phyloP scores from a whole-genome alignment of 148 eudicot species.

The Dysphania ambrosioides region DNA sequence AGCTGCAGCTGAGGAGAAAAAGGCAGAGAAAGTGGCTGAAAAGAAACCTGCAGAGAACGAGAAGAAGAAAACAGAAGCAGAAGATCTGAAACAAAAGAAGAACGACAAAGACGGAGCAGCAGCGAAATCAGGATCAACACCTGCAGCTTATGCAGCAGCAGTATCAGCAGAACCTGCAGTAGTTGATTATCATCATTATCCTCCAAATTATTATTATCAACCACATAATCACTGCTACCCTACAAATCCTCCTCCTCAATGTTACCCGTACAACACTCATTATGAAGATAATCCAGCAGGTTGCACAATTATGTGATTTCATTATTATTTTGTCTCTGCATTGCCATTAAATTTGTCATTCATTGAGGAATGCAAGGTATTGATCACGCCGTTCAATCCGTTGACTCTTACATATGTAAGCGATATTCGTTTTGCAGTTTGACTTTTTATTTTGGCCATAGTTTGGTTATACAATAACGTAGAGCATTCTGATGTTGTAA shows the following conservation, averaged over 20 bases:
- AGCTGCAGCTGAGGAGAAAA: neutral
- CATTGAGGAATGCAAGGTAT: neutral
- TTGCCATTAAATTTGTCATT: neutral
- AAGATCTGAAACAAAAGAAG: neutral
- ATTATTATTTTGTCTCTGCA: neutral
- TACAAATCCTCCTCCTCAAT: slow-evolving; percentile 6
- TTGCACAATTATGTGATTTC: slow-evolving; percentile 12
- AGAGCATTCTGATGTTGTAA: neutral
- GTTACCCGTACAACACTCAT: neutral
- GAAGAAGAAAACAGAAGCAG: slow-evolving; percentile 3
- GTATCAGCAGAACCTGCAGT: neutral
- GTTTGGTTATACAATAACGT: neutral
- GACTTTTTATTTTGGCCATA: neutral
- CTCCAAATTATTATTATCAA: slow-evolving; percentile 3
- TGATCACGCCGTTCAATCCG: neutral
- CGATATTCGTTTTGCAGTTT: no score
- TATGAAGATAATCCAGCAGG: neutral
- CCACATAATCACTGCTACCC: neutral
- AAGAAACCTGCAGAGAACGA: neutral
- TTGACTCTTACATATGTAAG: neutral
- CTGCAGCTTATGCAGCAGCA: no score
- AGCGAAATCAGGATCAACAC: neutral
- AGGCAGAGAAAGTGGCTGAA: neutral
- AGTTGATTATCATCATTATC: slow-evolving; percentile 5
- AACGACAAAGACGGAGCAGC: neutral